Evolutionary conservation across 2,329 filamentous ascomycete species (phyloP).

Genomic region (Trichoderma semiorbis): DNA sequence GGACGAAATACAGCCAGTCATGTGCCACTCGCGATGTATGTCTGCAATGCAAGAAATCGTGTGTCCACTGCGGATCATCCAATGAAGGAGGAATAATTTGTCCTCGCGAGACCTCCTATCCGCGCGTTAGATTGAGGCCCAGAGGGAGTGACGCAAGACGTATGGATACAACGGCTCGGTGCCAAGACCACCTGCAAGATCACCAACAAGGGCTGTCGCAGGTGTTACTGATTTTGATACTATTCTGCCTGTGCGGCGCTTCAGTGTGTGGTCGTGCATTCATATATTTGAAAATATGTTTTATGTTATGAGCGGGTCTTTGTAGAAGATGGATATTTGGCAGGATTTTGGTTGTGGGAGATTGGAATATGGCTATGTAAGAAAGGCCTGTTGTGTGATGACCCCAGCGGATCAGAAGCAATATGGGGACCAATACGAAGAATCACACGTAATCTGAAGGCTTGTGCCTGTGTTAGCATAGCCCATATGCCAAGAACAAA

Average conservation of each 20-base stretch:
- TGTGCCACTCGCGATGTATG: not conserved
- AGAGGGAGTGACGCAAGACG: not conserved
- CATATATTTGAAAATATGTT: not conserved
- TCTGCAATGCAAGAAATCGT: not conserved
- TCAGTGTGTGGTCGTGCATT: not conserved
- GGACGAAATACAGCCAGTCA: not conserved
- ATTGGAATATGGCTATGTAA: not conserved
- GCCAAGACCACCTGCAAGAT: constrained; percentile 5
- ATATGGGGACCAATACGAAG: not conserved
- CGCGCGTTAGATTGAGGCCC: constrained; percentile 1
- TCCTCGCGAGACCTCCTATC: constrained; percentile 6
- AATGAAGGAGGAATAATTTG: not conserved
- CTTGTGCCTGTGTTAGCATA: not conserved
- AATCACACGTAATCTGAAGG: not conserved
- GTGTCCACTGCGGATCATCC: not conserved
- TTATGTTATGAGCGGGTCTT: not conserved
- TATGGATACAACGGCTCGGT: not conserved
- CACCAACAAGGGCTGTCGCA: not conserved
- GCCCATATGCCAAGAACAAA: not conserved
- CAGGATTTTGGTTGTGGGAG: not conserved
- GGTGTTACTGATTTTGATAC: not conserved
- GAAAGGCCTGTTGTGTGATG: not conserved
- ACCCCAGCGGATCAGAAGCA: not conserved
- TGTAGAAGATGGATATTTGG: not conserved
- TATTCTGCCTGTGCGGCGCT: not conserved